Base-by-base conservation (phyloP, 441 rosid genomes). In the Croton laevigatus region DNA sequence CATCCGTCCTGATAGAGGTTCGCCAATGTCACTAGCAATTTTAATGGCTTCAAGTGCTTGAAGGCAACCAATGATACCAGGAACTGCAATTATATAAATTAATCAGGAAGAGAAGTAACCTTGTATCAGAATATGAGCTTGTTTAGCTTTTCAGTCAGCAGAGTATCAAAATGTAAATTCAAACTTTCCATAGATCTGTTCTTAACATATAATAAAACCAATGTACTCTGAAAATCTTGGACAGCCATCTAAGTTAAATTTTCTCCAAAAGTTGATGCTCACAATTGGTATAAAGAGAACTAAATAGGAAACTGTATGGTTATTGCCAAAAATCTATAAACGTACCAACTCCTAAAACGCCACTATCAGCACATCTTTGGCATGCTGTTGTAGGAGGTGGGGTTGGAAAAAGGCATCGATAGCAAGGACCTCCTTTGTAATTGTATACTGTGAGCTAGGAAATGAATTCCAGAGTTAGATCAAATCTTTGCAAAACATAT, bases 261-360 rank as follows among this genome's bases (percentile, higher is more conserved):
- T 13, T 44, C 34, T 51, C 7, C 34, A 12, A 12, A 48, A 17
- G 32, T 11, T 71, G 4, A 16, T 8, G 36, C 14, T 37, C 11
- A 69, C 36, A 53, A 42, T 65, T 48, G 17, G 23, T 58, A 19
- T 51, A 53, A 36, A 34, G 51, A 54, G 32, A 53, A 27, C 32
- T 27, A 27, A 27, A 27, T 27, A 27, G 32, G 32, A 27, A 27
- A 27, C 32, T 2, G 2, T 27, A 2, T 27, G 32, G 32, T 27
- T 27, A 27, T 1, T 27, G 32, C 32, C 32, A 27, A 27, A 27
- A 1, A 27, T 27, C 2, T 27, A 27, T 27, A 27, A 27, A 78
- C 85, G 63, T 87, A 95, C 98, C 98, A 61, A 95, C 96, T 82
- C 99, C 99, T 48, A 92, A 85, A 72, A 95, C 99, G 52, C 99